Conservation (phyloP, 805 yeast species). For the Wickerhamomyces mucosus region DNA sequence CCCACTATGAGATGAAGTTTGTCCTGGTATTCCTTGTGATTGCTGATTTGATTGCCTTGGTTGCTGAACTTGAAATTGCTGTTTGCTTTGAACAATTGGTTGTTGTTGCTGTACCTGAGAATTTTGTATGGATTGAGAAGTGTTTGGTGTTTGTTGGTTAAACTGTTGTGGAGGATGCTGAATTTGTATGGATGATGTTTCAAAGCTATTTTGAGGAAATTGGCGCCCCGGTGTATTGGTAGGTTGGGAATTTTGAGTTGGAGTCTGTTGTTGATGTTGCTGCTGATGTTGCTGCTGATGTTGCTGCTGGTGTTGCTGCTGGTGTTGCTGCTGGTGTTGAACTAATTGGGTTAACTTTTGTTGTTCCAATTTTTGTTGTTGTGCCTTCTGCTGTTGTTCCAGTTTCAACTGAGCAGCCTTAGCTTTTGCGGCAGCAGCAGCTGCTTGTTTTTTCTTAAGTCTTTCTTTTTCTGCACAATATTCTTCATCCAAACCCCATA, state of each 20-base stretch:
- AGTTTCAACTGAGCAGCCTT: constrained; percentile 43
- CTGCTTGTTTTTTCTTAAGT: constrained; percentile 57
- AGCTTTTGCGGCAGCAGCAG: constrained; percentile 51
- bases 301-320: constrained; percentile 2
- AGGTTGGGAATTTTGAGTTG: background rate
- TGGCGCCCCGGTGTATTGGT: background rate
- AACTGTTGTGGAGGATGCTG: background rate
- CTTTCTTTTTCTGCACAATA: constrained; percentile 76
- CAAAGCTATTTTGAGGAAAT: constrained; percentile 1
- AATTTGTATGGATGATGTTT: background rate
- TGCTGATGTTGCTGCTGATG: constrained; percentile 2
- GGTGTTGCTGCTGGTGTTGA: constrained; percentile 11
- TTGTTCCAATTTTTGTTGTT: constrained; percentile 24
- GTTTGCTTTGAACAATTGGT: constrained; percentile 1
- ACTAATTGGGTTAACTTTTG: constrained; percentile 17
- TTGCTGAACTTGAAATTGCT: background rate
- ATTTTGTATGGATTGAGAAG: constrained; percentile 1
- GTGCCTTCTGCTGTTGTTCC: constrained; percentile 37
- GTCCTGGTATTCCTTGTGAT: background rate
- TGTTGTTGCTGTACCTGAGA: constrained; percentile 3
- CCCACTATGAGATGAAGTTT: no score
- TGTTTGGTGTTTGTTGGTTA: background rate
- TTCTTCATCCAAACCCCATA: constrained; percentile 87
- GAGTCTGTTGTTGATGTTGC: constrained; percentile 2
- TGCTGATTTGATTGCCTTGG: constrained; percentile 1